Base-by-base conservation (phyloP, 208 protist genomes). In the Trypanosoma melophagium region DNA sequence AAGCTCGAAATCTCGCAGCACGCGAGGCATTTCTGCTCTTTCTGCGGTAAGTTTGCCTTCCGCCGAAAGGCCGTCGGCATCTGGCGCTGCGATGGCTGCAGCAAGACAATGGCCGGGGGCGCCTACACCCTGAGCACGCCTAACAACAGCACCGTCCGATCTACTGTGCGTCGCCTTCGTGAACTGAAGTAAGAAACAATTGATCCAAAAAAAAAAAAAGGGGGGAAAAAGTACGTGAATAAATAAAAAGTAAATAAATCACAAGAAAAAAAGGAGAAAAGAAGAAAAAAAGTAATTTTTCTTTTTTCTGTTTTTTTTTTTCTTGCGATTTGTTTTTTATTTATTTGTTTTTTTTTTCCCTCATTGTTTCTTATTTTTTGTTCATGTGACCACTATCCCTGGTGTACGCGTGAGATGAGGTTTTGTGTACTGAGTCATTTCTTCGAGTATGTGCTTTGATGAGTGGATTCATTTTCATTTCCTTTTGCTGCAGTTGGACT, bases 1-100 rank as follows among this genome's bases (percentile, higher is more conserved):
- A 99, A 99, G 92, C 98, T 99, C 35, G 98, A 99, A 81, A 91
- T 99, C 60, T 97, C 95, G 56, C 97, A 99, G 90, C 97, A 99
- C 84, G 86, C 97, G 55, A 98, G 93, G 70, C 99, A 99, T 88
- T 98, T 98, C 69, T 99, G 98, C 92, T 89, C 89, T 28, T 99
- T 99, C 92, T 99, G 98, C 86, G 98, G 98, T 53, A 99, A 99
- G 89, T 97, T 97, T 68, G 79, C 89, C 67, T 98, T 99, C 61
- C 97, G 94, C 80, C 89, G 98, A 42, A 90, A 87, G 59, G 97
- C 94, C 66, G 97, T 99, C 52, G 98, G 98, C 80, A 99, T 99
- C 89, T 99, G 98, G 98, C 92, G 96, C 71, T 99, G 98, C 89
- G 90, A 93, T 41, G 83, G 86, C 59, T 99, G 98, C 93, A 83